Evolutionary conservation across 179 eudicot genomes (phyloP), one percentile per base, ranked within the genome.

Genomic region (Spinacia oleracea): DNA sequence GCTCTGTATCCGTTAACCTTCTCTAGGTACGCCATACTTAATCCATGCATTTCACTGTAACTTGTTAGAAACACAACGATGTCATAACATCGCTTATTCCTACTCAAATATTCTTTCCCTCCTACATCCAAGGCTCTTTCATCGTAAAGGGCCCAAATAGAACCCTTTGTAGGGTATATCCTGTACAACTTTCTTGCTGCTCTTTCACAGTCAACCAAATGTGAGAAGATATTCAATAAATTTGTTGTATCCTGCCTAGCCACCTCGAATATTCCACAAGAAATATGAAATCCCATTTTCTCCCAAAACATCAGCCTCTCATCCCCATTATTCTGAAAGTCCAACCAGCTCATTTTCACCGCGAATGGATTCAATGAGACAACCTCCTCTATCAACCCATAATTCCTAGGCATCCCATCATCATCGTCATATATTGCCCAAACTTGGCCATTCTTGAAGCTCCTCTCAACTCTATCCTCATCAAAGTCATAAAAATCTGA

Each of bases 381-480:
- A 59, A 91, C 88, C 64, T 89, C 89, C 23, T 90, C 90, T 34
- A 96, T 89, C 88, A 96, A 83, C 10, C 89, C 97, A 80, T 96
- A 93, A 69, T 85, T 94, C 79, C 99, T 86, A 15, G 99, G 99
- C 97, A 96, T 96, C 51, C 97, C 96, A 83, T 93, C 99, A 60
- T 85, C 91, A 51, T 92, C 97, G 29, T 92, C 99, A 81, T 93
- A 96, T 32, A 90, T 72, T 23, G 99, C 94, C 99, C 99, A 96
- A 15, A 93, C 86, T 83, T 96, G 97, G 53, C 96, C 94, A 80
- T 88, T 87, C 86, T 88, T 89, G 62, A 96, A 93, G 83, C 91
- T 89, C 85, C 84, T 88, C 80, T 86, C 99, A 23, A 81, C 84
- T 81, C 96, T 89, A 68, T 91, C 98, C 81, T 63, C 84, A 66